Evolutionary conservation across 805 yeast species (phyloP), one percentile per base, ranked within the genome.

Genomic region (Tetrapisispora pingtungensis): DNA sequence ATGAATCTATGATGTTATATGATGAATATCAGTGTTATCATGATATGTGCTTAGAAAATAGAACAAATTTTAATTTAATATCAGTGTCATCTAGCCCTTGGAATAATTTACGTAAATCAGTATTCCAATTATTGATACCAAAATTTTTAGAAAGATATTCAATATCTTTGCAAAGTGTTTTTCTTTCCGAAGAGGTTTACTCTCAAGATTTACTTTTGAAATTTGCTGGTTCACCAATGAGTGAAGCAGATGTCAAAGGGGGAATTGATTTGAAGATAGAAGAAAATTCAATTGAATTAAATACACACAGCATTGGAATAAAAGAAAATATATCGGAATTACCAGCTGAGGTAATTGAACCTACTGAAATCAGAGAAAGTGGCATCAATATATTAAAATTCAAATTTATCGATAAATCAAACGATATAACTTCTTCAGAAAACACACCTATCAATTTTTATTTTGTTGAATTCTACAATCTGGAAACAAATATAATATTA

Each of bases 21-120:
- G 55, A 56, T 39, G 65, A 61, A 40, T 58, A 56, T 36, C 55
- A 53, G 34, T 47, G 55, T 33, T 62, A 51, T 33, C 54, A 56
- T 37, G 58, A 58, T 27, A 52, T 53, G 55, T 61, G 64, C 36
- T 41, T 61, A 30, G 42, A 52, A 10, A 48, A 48, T 5, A 40
- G 40, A 4, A 47, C 48, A 22, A 52, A 55, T 43, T 60, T 56
- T 40, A 58, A 49, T 38, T 39, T 60, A 30, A 50, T 60, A n/a
- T 56, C 61, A 8, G 46, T 53, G 8, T 50, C 54, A 8, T 19
- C 41, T 13, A 32, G 37, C 17, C 49, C 55, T 26, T 52, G 56
- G 54, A 33, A 37, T 28, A 40, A 44, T 24, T 38, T 53, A 15
- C 42, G 53, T 30, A 33, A 34, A n/a, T 45, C 49, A 2, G 35